A percentile compares a stretch with the other conserved stretches of the same genome.
Evolutionary conservation across 2,329 filamentous ascomycete genomes (phyloP).

Genomic region (Xylariaceae sp.): DNA sequence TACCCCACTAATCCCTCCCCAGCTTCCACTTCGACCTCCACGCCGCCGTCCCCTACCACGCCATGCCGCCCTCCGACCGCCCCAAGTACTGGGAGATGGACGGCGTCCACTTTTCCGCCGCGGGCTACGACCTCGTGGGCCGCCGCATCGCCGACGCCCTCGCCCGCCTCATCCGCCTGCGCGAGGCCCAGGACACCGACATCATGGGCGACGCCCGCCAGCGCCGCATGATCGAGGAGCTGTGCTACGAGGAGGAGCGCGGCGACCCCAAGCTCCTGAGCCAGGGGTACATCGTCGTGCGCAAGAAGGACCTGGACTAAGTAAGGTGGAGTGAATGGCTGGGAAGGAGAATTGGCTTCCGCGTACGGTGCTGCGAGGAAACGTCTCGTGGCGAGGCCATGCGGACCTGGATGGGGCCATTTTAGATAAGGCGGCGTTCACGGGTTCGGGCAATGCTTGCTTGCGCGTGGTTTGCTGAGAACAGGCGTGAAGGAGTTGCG

Average conservation of each 20-base stretch:
- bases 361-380: no score
- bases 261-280: constrained; percentile 42
- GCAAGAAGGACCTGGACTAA: constrained; percentile 47
- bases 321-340: neutral
- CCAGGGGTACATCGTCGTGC: constrained; percentile 51
- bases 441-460: no score
- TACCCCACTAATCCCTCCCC: constrained; percentile 2
- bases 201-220: constrained; percentile 21
- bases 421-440: no score
- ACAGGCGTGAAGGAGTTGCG: no score
- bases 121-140: constrained; percentile 61
- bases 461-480: no score
- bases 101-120: constrained; percentile 52
- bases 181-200: constrained; percentile 27
- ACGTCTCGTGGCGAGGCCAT: no score
- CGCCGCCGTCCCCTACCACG: constrained; percentile 48
- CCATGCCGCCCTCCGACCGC: constrained; percentile 41
- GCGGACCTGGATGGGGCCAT: no score
- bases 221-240: constrained; percentile 33
- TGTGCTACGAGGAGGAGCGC: constrained; percentile 45
- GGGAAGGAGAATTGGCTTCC: neutral
- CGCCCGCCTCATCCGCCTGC: constrained; percentile 38
- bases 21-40: constrained; percentile 56
- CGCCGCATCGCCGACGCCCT: constrained; percentile 50
- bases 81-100: constrained; percentile 54